Evolutionary conservation across 2,329 filamentous ascomycete species (phyloP).

Genomic region (Diplodia intermedia): DNA sequence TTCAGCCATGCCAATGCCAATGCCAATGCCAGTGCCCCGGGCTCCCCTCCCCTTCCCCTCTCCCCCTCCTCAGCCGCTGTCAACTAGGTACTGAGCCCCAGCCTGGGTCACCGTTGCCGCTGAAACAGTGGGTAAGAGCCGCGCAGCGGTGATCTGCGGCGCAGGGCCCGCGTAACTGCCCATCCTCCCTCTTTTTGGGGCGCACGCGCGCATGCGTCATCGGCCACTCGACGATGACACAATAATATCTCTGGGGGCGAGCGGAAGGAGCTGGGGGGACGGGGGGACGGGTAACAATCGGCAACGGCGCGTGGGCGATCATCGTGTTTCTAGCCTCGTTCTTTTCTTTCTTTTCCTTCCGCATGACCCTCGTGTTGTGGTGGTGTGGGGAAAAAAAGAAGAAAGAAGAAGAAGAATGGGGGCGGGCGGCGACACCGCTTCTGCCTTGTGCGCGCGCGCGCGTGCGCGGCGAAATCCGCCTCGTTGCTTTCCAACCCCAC

Average conservation of each 20-base stretch:
- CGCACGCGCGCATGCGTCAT: background rate
- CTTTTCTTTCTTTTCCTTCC: background rate
- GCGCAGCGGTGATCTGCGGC: conserved; percentile 21
- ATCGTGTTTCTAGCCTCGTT: background rate
- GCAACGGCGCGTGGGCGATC: background rate
- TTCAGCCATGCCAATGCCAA: background rate
- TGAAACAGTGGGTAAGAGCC: conserved; percentile 11
- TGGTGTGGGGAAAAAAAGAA: background rate
- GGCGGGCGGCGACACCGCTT: background rate
- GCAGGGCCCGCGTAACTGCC: background rate
- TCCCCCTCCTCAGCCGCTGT: no score
- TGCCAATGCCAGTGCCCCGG: background rate
- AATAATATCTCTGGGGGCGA: background rate
- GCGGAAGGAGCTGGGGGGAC: no score
- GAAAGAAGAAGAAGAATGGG: no score
- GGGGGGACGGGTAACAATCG: no score
- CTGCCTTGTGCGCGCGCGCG: background rate
- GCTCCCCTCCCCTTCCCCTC: no score
- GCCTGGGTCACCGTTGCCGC: background rate
- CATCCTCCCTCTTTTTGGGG: background rate
- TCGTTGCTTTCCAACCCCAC: background rate
- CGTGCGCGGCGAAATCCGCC: background rate
- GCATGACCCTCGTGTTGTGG: background rate
- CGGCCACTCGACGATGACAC: conserved; percentile 5
- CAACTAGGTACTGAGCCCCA: background rate